Conservation (phyloP, 768 basidiomycete species). For the Amanita brunnescens region DNA sequence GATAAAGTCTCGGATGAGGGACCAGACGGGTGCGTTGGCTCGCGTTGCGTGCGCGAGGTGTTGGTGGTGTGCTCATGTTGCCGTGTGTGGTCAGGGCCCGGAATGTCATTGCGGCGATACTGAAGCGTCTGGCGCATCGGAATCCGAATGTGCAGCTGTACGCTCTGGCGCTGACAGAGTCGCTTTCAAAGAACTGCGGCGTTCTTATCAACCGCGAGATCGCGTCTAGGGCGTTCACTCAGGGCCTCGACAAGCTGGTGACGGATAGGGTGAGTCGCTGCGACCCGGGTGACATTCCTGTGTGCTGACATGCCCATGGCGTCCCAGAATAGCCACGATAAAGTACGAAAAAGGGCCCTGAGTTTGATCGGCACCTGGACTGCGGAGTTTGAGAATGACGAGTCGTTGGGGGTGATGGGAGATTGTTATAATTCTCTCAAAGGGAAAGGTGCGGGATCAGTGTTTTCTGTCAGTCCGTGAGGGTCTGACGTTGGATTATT, state of each 20-base stretch:
- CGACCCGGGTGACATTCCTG: background rate
- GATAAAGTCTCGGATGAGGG: slow-evolving; percentile 94
- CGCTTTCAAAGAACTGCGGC: slow-evolving; percentile 87
- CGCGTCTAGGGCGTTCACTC: slow-evolving; percentile 84
- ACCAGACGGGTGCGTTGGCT: slow-evolving; percentile 60
- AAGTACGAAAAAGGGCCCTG: slow-evolving; percentile 73
- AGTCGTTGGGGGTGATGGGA: slow-evolving; percentile 81
- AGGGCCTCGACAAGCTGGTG: slow-evolving; percentile 78
- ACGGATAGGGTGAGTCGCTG: slow-evolving; percentile 65
- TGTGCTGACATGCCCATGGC: slow-evolving; percentile 3
- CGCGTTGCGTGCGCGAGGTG: background rate
- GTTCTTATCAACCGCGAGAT: slow-evolving; percentile 78
- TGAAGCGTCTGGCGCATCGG: slow-evolving; percentile 88
- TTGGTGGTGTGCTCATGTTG: background rate
- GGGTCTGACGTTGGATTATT: background rate
- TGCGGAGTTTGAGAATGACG: slow-evolving; percentile 71
- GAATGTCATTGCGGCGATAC: slow-evolving; percentile 71
- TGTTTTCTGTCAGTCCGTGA: background rate
- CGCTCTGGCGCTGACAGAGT: slow-evolving; percentile 78
- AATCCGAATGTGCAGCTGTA: slow-evolving; percentile 97
- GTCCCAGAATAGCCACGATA: slow-evolving; percentile 77
- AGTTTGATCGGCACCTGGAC: slow-evolving; percentile 76
- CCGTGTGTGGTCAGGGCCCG: slow-evolving; percentile 65
- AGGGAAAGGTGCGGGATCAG: slow-evolving; percentile 54
- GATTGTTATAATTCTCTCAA: slow-evolving; percentile 79